Evolutionary conservation across 2,329 filamentous ascomycete genomes (phyloP).

Genomic region (Fusarium coicis): DNA sequence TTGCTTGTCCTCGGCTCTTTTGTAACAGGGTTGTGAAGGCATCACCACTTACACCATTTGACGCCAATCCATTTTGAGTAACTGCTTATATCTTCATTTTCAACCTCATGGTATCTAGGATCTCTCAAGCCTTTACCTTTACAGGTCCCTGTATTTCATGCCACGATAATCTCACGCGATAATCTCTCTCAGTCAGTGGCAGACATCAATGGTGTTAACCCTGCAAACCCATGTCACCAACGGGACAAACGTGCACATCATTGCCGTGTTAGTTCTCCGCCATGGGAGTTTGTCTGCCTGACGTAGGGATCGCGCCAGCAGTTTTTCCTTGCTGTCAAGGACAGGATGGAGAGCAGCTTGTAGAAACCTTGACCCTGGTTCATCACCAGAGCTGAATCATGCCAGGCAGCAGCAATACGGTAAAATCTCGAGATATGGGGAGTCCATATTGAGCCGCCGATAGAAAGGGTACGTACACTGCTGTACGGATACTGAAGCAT

Average conservation of each 20-base stretch:
- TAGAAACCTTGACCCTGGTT: neutral
- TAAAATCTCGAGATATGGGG: neutral
- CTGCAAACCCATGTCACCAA: neutral
- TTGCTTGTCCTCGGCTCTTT: too few relatives aligned
- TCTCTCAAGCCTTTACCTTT: neutral
- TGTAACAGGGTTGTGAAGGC: neutral
- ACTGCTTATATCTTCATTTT: neutral
- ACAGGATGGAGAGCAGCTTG: neutral
- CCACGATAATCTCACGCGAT: neutral
- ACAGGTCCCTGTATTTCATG: slow-evolving; percentile 7
- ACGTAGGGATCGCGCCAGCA: neutral
- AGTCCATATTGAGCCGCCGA: neutral
- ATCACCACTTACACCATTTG: neutral
- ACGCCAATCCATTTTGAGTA: neutral
- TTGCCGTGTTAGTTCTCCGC: slow-evolving; percentile 5
- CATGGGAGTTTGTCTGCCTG: neutral
- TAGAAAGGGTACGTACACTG: too few relatives aligned
- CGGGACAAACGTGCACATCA: slow-evolving; percentile 2
- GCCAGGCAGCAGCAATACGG: slow-evolving; percentile 35
- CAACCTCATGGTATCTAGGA: neutral
- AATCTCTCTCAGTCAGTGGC: neutral
- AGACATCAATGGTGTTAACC: neutral
- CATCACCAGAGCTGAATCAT: neutral
- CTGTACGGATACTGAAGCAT: neutral
- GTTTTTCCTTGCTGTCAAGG: neutral